A percentile compares a stretch with the other conserved stretches of the same genome.
Conservation (phyloP, 306 rosid genomes). For the Malus sylvestris region DNA sequence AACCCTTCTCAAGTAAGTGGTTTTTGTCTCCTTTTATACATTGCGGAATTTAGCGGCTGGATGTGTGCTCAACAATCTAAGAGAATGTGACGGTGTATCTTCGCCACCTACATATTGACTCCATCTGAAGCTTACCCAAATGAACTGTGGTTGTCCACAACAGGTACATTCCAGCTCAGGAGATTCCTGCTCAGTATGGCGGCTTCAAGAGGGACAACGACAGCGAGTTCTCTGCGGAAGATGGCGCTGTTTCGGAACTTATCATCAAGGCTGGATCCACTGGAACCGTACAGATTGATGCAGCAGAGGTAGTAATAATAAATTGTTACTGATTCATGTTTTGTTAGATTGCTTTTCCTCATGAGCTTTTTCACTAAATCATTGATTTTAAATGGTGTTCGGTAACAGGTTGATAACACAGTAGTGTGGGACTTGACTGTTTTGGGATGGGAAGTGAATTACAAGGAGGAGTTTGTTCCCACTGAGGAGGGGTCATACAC, state of each 20-base stretch:
- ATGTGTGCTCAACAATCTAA: neutral
- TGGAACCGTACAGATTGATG: conserved; percentile 28
- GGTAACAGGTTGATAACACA: conserved; percentile 10
- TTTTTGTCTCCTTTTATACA: neutral
- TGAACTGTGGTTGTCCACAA: neutral
- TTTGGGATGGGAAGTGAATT: conserved; percentile 41
- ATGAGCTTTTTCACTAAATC: neutral
- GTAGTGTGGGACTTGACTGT: conserved; percentile 33
- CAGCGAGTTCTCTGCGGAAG: conserved; percentile 20
- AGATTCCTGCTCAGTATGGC: conserved; percentile 38
- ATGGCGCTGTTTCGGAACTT: conserved; percentile 28
- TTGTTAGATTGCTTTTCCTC: neutral
- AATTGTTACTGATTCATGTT: neutral
- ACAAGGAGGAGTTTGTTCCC: conserved; percentile 38
- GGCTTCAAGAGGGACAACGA: conserved; percentile 40
- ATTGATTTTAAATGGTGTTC: neutral
- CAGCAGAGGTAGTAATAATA: conserved; percentile 23
- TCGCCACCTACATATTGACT: too few species aligned
- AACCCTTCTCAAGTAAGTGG: conserved; percentile 40
- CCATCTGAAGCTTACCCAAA: neutral
- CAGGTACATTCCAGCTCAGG: conserved; percentile 42
- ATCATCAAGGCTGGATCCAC: conserved; percentile 27
- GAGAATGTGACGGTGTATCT: neutral
- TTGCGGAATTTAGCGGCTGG: neutral
- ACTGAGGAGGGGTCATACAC: conserved; percentile 37